A percentile compares a stretch with the other conserved stretches of the same genome.
phyloP scores from a whole-genome alignment of 2,329 filamentous ascomycete genomes.

The Fusarium neocosmosporiellum region DNA sequence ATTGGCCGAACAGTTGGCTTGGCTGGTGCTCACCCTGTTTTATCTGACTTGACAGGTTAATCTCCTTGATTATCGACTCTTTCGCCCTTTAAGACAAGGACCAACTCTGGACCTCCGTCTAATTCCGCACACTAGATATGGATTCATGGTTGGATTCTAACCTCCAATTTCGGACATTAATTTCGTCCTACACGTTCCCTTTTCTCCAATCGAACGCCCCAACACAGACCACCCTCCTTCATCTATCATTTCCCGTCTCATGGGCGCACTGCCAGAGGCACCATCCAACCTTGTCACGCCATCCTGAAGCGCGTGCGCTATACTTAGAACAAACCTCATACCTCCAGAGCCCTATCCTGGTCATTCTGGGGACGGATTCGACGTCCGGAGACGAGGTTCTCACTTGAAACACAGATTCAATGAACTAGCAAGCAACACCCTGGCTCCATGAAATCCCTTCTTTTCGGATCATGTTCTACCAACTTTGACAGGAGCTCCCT shows the following conservation, averaged over 20 bases:
- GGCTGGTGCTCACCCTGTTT: conserved; percentile 9
- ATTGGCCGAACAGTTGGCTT: conserved; percentile 27
- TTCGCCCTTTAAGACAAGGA: neutral
- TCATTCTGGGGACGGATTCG: neutral
- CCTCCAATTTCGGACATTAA: conserved; percentile 19
- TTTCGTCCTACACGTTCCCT: neutral
- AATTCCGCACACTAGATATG: neutral
- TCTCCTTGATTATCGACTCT: neutral
- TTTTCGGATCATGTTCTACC: neutral
- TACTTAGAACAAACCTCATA: conserved; percentile 8
- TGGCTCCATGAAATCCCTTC: conserved; percentile 3
- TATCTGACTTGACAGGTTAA: neutral
- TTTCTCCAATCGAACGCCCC: neutral
- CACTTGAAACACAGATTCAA: conserved; percentile 24
- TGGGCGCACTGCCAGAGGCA: neutral
- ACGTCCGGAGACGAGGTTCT: neutral
- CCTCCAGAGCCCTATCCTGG: conserved; percentile 2
- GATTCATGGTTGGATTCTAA: neutral
- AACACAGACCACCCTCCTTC: conserved; percentile 13
- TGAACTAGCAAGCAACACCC: conserved; percentile 6
- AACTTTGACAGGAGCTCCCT: neutral
- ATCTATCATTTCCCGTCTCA: neutral
- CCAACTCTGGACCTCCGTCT: neutral
- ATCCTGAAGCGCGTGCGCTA: conserved; percentile 17
- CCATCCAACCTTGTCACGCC: conserved; percentile 19